Evolutionary conservation across 176 grass and related monocot genomes (phyloP).

Genomic region (Juncus effusus): DNA sequence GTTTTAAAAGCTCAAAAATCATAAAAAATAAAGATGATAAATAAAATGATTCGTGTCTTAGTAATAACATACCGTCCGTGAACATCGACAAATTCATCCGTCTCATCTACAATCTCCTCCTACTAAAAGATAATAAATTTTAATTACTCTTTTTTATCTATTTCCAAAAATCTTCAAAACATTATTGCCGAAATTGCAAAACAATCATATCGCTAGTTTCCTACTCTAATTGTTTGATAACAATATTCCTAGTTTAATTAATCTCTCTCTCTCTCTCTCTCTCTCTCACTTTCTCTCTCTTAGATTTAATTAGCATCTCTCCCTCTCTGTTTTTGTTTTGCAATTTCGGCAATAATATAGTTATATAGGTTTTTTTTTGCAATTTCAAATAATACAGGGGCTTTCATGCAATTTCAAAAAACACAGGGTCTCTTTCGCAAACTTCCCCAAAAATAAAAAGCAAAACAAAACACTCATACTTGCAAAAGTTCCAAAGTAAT

Average conservation of each 20-base stretch:
- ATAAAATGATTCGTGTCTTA: too few species aligned
- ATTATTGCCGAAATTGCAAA: too few species aligned
- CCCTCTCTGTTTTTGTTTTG: too few species aligned
- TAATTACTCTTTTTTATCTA: too few species aligned
- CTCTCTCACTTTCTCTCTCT: not conserved
- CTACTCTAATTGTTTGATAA: not conserved
- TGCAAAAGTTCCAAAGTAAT: constrained; percentile 62
- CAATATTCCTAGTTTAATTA: not conserved
- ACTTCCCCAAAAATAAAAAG: too few species aligned
- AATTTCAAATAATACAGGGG: too few species aligned
- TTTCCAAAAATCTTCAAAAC: too few species aligned
- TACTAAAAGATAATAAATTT: constrained; percentile 29
- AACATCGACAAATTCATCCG: constrained; percentile 99
- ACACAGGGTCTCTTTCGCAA: too few species aligned
- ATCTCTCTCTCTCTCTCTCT: not conserved
- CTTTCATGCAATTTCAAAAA: too few species aligned
- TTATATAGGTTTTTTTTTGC: too few species aligned
- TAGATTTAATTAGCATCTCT: not conserved
- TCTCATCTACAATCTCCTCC: constrained; percentile 99
- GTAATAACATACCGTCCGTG: constrained; percentile 69
- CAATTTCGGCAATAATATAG: too few species aligned
- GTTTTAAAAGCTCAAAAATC: constrained; percentile 3
- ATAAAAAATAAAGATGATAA: not conserved
- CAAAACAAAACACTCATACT: too few species aligned
- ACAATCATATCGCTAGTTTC: not conserved